phyloP scores from a whole-genome alignment of 1,139 yeast species.

The Saccharomycopsis crataegensis region DNA sequence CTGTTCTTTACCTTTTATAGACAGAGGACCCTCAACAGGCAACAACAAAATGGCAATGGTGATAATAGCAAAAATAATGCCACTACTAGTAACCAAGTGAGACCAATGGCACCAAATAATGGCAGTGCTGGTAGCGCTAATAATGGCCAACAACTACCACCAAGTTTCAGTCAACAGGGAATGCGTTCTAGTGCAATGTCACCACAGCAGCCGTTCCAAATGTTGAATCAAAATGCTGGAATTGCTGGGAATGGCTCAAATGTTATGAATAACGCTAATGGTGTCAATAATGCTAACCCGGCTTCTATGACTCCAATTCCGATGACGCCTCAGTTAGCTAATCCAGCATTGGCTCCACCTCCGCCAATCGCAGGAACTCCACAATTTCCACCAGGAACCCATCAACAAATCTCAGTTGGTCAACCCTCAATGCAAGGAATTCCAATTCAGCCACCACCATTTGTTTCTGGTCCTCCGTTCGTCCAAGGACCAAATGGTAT shows the following conservation, averaged over 20 bases:
- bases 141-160: not conserved
- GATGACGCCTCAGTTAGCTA: slow-evolving; percentile 5
- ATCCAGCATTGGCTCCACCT: not conserved
- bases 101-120: not conserved
- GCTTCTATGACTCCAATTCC: slow-evolving; percentile 2
- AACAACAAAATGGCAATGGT: not conserved
- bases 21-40: not conserved
- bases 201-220: slow-evolving; percentile 2
- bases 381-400: not conserved
- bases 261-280: slow-evolving; percentile 3
- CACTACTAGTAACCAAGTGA: slow-evolving; percentile 4
- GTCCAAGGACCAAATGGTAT: slow-evolving; percentile 15
- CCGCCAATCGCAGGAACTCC: slow-evolving; percentile 2
- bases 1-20: slow-evolving; percentile 5
- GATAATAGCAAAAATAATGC: slow-evolving; percentile 11
- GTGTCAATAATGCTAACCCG: not conserved
- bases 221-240: slow-evolving; percentile 5
- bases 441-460: not conserved
- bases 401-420: not conserved
- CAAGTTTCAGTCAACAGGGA: not conserved
- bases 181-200: slow-evolving; percentile 1
- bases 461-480: not conserved
- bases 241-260: not conserved
- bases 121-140: not conserved
- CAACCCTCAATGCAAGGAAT: not conserved